Base-by-base conservation (phyloP, 2,329 filamentous ascomycete species). In the Niveomyces coronatus region DNA sequence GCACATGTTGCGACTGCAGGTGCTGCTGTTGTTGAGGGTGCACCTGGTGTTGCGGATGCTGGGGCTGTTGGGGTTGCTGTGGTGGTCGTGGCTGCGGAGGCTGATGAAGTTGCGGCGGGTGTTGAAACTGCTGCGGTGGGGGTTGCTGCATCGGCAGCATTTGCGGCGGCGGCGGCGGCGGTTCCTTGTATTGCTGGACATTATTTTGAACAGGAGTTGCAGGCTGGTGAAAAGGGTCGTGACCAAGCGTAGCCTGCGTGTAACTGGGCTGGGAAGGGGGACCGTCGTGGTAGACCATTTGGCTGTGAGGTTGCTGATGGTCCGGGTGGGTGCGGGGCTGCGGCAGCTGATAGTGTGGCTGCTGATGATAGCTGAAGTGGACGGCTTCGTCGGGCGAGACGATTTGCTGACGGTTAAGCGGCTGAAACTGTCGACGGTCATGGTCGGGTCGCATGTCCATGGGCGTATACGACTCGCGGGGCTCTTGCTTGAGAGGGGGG, bases 391-490 rank as follows among this genome's bases (percentile, higher is more conserved):
- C 33, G 5, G 22, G 14, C 9, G 23, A 24, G 8, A 16, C 23
- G 19, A 8, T 15, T 9, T 31, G 35, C 3, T 36, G 39, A 11
- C 39, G 33, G 11, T 41, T 41, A 23, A 41, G 39, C 6, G 39
- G 34, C n/a, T 41, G 39, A 11, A 41, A 41, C 17, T 37, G 39
- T 9, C 39, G 39, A n/a, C 23, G 39, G 18, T 41, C 33, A 22
- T 27, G 26, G 4, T 41, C 39, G 18, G 33, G 31, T 8, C 31
- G 31, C 19, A 39, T 30, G 15, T 39, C 37, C 26, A 39, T 24
- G 11, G 37, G 26, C 16, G 37, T 23, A 24, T 19, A 39, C 0
- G 31, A 17, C 7, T 39, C 37, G 24, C 31, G 37, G 7, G 37
- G 37, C 14, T 39, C 37, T 30, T 34, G 31, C 31, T 39, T 39